Evolutionary conservation across 768 basidiomycete genomes (phyloP), one percentile per base, ranked within the genome.

Genomic region (Mycena leptocephala): DNA sequence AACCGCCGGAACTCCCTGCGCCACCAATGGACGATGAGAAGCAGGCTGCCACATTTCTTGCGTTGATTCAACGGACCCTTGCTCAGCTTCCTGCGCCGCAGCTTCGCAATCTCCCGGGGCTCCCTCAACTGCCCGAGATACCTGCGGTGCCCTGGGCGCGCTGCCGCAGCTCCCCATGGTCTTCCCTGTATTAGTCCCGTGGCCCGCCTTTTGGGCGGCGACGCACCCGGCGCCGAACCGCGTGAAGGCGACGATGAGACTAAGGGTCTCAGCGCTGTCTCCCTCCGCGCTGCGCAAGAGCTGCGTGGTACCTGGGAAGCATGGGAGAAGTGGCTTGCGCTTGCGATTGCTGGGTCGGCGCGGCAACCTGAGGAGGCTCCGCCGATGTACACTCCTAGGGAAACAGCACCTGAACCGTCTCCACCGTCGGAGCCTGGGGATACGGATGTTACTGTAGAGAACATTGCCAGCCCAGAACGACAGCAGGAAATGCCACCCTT

Each of bases 121-220:
- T 93, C 46, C 92, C 92, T n/a, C 86, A 90, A 70, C 85, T 95
- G n/a, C 93, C 92, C 8, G 93, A 91, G 74, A 90, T 95, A 70
- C 92, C 93, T 32, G 87, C 89, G 48, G 90, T 92, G 62, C 90
- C 91, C 39, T 93, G 92, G 93, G 82, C 56, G 89, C 89, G 32
- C 81, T 94, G 20, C 92, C 93, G 6, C 93, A 94, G 75, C 88
- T 94, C 71, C 93, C 93, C 2, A 88, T 95, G 84, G 94, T 95
- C 16, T 96, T 96, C 89, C 95, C 95, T 22, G 90, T 96, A 28
- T 90, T 93, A 74, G 92, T 96, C 20, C 94, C 95, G 26, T 93
- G 92, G 92, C 89, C 92, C 1, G 89, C 92, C 22, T 91, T 95
- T 86, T 93, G 70, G 90, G 92, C 67, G 91, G 90, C 18, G 87